phyloP scores from a whole-genome alignment of 768 basidiomycete species.

The Russula sp. region DNA sequence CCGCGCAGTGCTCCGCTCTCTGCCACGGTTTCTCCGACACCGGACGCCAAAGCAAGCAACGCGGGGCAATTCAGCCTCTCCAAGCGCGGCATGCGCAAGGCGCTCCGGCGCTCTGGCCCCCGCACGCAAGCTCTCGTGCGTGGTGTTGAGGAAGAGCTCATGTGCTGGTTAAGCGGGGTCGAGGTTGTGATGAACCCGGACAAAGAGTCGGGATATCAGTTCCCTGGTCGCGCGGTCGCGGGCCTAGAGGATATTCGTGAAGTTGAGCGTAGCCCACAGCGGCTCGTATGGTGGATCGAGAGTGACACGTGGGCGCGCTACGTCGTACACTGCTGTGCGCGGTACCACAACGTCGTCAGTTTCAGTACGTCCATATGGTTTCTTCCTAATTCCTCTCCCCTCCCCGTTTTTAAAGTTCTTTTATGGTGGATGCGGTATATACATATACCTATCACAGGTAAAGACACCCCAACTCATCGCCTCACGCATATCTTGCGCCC shows the following conservation, averaged over 20 bases:
- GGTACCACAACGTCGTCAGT: conserved; percentile 76
- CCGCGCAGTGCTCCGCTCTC: conserved; percentile 58
- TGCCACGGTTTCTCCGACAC: conserved; percentile 39
- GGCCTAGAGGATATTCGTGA: conserved; percentile 57
- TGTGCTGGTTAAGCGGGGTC: conserved; percentile 58
- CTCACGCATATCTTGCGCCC: conserved; percentile 81
- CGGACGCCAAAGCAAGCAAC: conserved; percentile 52
- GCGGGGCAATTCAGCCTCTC: conserved; percentile 77
- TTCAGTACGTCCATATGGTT: conserved; percentile 55
- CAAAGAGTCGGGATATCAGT: conserved; percentile 31
- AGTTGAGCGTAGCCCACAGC: conserved; percentile 59
- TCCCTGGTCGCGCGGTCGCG: conserved; percentile 50
- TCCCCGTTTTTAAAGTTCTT: neutral
- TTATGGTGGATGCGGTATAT: neutral
- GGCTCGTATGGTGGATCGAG: conserved; percentile 69
- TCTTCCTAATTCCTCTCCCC: neutral
- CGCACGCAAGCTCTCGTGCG: conserved; percentile 59
- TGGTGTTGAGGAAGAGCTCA: conserved; percentile 64
- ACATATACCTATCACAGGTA: conserved; percentile 44
- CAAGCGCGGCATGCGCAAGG: conserved; percentile 68
- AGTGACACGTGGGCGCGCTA: conserved; percentile 76
- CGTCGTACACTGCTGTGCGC: conserved; percentile 77
- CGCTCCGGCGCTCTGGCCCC: conserved; percentile 61
- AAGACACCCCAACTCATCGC: conserved; percentile 52
- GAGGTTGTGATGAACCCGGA: conserved; percentile 54